Conservation (phyloP, 2,329 filamentous ascomycete genomes). For the Aureobasidium vineae region DNA sequence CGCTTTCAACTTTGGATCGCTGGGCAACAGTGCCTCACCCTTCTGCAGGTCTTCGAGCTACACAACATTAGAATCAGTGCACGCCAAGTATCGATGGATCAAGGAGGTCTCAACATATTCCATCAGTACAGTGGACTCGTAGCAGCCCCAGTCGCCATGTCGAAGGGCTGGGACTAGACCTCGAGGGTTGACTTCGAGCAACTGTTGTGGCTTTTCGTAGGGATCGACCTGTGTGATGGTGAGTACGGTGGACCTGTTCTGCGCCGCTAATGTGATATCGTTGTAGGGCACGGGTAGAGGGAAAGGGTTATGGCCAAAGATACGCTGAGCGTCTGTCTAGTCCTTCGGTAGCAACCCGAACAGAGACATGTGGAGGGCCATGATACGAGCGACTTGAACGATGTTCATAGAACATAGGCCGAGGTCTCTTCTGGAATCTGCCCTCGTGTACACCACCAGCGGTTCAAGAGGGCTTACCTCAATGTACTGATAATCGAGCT, state of each 20-base stretch:
- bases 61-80: neutral
- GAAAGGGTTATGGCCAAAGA: neutral
- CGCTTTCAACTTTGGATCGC: slow-evolving; percentile 65
- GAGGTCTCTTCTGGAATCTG: neutral
- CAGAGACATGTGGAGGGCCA: neutral
- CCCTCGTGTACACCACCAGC: neutral
- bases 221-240: slow-evolving; percentile 59
- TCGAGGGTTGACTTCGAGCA: slow-evolving; percentile 73
- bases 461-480: slow-evolving; percentile 45
- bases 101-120: slow-evolving; percentile 63
- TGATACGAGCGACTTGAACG: neutral
- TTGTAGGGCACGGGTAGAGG: neutral
- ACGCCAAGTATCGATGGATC: neutral
- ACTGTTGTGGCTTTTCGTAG: slow-evolving; percentile 66
- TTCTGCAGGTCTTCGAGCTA: slow-evolving; percentile 67
- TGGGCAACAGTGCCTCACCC: slow-evolving; percentile 62
- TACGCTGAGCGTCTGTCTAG: neutral
- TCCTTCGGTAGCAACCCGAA: neutral
- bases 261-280: neutral
- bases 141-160: slow-evolving; percentile 77
- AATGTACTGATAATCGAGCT: slow-evolving; percentile 77
- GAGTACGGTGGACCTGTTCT: neutral
- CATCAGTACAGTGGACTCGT: slow-evolving; percentile 77
- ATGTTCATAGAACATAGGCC: neutral
- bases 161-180: slow-evolving; percentile 73